phyloP scores from a whole-genome alignment of 129 eudicot species.

The Chrysanthemum makinoi region DNA sequence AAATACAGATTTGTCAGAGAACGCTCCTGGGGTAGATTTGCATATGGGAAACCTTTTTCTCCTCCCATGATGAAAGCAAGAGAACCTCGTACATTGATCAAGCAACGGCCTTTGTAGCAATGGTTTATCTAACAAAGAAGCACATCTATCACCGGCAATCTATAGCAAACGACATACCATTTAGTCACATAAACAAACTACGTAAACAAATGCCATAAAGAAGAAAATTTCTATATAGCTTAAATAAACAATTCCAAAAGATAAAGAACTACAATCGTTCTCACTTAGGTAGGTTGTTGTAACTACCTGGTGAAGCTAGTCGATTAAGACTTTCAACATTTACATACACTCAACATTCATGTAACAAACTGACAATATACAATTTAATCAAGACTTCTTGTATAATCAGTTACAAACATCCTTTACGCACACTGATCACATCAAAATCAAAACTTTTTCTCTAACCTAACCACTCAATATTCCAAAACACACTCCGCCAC shows the following conservation, averaged over 20 bases:
- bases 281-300: no score
- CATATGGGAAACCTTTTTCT: slow-evolving; percentile 38
- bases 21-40: slow-evolving; percentile 47
- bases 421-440: neutral
- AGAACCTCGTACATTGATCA: slow-evolving; percentile 41
- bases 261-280: neutral
- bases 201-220: neutral
- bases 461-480: slow-evolving; percentile 9
- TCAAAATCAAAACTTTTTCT: slow-evolving; percentile 12
- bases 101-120: slow-evolving; percentile 29
- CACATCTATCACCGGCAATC: slow-evolving; percentile 48
- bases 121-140: slow-evolving; percentile 38
- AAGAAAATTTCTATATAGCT: no score
- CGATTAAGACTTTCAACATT: neutral
- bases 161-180: slow-evolving; percentile 16
- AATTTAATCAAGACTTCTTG: neutral
- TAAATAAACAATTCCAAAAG: neutral
- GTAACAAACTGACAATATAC: no score
- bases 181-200: slow-evolving; percentile 4
- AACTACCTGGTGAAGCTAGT: no score
- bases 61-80: slow-evolving; percentile 61
- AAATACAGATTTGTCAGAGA: slow-evolving; percentile 65
- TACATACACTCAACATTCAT: slow-evolving; percentile 10
- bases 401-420: slow-evolving; percentile 18
- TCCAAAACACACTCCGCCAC: neutral